These are phyloP conservation scores for Linderina pennispora DNA, from an alignment of 192 early-diverging fungal species.

Conservation along the genomic window DNA sequence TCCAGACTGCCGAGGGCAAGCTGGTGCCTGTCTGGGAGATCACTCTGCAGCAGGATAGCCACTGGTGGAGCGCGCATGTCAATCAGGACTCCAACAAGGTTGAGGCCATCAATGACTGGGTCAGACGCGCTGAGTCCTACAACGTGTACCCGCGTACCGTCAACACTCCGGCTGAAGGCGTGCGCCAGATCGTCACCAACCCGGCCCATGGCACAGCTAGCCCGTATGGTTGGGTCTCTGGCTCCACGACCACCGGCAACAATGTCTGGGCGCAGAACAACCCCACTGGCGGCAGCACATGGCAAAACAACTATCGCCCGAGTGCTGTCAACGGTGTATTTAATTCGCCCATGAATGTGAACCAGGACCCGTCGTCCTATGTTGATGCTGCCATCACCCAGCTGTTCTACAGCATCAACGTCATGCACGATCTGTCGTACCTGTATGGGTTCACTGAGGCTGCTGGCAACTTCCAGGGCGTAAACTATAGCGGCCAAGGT, in stretches of 20 bases:
- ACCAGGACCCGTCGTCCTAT: conserved; percentile 61
- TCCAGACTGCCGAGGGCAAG: conserved; percentile 3
- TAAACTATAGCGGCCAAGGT: conserved; percentile 75
- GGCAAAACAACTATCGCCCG: conserved; percentile 78
- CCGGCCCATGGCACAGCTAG: conserved; percentile 56
- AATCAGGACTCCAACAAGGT: conserved; percentile 33
- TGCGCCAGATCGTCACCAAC: conserved; percentile 50
- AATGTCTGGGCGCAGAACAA: conserved; percentile 96
- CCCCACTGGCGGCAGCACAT: conserved; percentile 65
- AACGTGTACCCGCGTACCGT: conserved; percentile 75
- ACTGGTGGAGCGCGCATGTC: conserved; percentile 42
- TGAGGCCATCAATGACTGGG: conserved; percentile 53
- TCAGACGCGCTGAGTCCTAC: conserved; percentile 57
- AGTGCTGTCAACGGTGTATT: conserved; percentile 51
- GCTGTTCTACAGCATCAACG: conserved; percentile 90
- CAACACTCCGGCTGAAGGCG: conserved; percentile 72
- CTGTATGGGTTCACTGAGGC: conserved; percentile 88
- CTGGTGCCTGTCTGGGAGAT: conserved; percentile 52
- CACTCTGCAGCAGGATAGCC: conserved; percentile 41
- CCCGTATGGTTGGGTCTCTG: conserved; percentile 86
- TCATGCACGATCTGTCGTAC: conserved; percentile 84
- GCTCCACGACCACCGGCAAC: conserved; percentile 63
- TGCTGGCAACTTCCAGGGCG: conserved; percentile 94
- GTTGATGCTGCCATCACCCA: conserved; percentile 79
- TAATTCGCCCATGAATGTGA: conserved; percentile 69